phyloP scores from a whole-genome alignment of 2,329 filamentous ascomycete species.

The Myotisia sp. region DNA sequence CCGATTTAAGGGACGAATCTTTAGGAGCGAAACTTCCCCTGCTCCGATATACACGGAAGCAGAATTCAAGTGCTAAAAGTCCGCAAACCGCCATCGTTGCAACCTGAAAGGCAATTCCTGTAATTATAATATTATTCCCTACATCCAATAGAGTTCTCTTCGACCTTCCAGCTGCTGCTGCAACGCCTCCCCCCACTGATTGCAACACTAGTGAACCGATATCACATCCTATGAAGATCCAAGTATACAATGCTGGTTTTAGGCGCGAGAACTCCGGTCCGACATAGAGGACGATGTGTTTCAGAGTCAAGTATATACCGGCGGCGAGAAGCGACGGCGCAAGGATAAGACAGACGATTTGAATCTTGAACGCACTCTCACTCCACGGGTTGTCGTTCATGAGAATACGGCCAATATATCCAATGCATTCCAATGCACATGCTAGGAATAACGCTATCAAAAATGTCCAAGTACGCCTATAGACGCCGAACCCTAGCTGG shows the following conservation, averaged over 20 bases:
- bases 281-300: slow-evolving; percentile 43
- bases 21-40: slow-evolving; percentile 13
- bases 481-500: slow-evolving; percentile 37
- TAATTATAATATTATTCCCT: slow-evolving; percentile 44
- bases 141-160: slow-evolving; percentile 27
- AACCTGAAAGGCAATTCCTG: slow-evolving; percentile 45
- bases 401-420: slow-evolving; percentile 42
- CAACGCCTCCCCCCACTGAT: slow-evolving; percentile 43
- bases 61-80: slow-evolving; percentile 30
- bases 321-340: slow-evolving; percentile 43
- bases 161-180: slow-evolving; percentile 35
- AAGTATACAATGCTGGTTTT: slow-evolving; percentile 39
- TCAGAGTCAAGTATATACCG: slow-evolving; percentile 43
- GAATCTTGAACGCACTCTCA: slow-evolving; percentile 37
- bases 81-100: slow-evolving; percentile 32
- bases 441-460: slow-evolving; percentile 37
- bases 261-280: slow-evolving; percentile 37
- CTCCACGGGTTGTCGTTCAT: slow-evolving; percentile 41
- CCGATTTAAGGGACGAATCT: slow-evolving; percentile 17
- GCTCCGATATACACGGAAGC: slow-evolving; percentile 24
- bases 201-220: slow-evolving; percentile 45
- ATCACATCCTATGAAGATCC: slow-evolving; percentile 47
- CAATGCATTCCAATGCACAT: slow-evolving; percentile 38
- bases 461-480: slow-evolving; percentile 43
- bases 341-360: slow-evolving; percentile 43